These are phyloP conservation scores for Gracilaria domingensis DNA, from an alignment of 23 red algal species.

Conservation along the genomic window DNA sequence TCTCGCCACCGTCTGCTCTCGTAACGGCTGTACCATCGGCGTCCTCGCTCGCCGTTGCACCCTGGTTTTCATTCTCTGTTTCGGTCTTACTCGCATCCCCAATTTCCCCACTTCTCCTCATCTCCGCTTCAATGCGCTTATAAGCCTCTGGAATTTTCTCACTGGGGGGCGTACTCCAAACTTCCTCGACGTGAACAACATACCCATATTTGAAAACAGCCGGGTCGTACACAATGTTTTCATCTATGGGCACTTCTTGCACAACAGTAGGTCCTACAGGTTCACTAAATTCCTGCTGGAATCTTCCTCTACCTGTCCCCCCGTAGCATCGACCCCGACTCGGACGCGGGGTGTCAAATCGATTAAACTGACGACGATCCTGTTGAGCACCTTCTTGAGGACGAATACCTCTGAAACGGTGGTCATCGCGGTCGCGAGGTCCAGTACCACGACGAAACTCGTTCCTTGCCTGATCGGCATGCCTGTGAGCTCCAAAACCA, in stretches of 20 bases:
- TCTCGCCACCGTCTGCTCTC: too few species aligned
- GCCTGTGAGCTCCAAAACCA: neutral
- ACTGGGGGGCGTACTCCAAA: neutral
- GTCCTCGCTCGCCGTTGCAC: neutral
- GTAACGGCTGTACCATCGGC: neutral
- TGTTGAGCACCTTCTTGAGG: neutral
- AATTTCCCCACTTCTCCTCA: neutral
- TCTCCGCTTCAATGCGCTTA: neutral
- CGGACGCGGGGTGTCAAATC: constrained; percentile 3
- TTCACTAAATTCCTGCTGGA: neutral
- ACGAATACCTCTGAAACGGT: neutral
- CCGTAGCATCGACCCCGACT: neutral
- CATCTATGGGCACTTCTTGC: neutral
- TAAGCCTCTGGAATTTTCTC: constrained; percentile 2
- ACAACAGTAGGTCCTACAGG: neutral
- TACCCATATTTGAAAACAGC: neutral
- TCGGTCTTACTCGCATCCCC: neutral
- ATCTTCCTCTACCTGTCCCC: neutral
- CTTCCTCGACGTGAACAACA: neutral
- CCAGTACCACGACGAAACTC: neutral
- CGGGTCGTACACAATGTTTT: neutral
- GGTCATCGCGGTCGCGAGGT: neutral
- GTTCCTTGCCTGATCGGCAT: neutral
- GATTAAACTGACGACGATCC: neutral
- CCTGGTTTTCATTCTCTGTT: neutral